A percentile compares a stretch with the other conserved stretches of the same genome.
These are phyloP conservation scores for Thermothielavioides terrestris DNA, from an alignment of 495 filamentous ascomycete genomes.

Conservation along the genomic window DNA sequence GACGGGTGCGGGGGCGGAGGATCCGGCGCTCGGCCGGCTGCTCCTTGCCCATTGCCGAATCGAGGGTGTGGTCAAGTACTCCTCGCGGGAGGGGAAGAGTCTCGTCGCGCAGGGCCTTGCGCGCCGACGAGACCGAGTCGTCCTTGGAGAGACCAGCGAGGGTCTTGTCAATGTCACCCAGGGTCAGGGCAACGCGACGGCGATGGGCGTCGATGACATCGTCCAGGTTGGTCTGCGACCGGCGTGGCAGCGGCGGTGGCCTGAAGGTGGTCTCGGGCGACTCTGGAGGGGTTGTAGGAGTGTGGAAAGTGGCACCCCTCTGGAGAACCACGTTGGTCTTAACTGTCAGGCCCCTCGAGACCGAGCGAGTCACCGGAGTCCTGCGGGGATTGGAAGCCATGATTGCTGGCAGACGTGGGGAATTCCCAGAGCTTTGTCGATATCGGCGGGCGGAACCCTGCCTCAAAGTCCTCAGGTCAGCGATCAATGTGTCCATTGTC, in stretches of 20 bases:
- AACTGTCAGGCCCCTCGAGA: slow-evolving; percentile 35
- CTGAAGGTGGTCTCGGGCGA: slow-evolving; percentile 39
- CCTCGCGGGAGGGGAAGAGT: slow-evolving; percentile 44
- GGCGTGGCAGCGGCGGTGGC: slow-evolving; percentile 45
- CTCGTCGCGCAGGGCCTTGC: slow-evolving; percentile 36
- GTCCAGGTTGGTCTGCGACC: slow-evolving; percentile 55
- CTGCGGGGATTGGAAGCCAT: slow-evolving; percentile 47
- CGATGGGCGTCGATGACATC: slow-evolving; percentile 49
- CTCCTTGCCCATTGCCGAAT: slow-evolving; percentile 32
- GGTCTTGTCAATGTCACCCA: slow-evolving; percentile 42
- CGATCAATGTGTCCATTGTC: slow-evolving; percentile 19
- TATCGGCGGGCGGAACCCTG: slow-evolving; percentile 15
- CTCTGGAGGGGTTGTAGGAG: slow-evolving; percentile 37
- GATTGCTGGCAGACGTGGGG: slow-evolving; percentile 30
- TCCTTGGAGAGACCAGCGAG: slow-evolving; percentile 28
- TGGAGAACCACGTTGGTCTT: slow-evolving; percentile 47
- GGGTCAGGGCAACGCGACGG: slow-evolving; percentile 44
- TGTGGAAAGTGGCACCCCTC: slow-evolving; percentile 59
- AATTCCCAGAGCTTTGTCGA: slow-evolving; percentile 20
- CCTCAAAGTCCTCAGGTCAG: slow-evolving; percentile 19
- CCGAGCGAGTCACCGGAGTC: slow-evolving; percentile 40
- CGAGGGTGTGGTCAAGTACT: slow-evolving; percentile 41
- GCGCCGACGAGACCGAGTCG: slow-evolving; percentile 16
- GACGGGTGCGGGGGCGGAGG: slow-evolving; percentile 43
- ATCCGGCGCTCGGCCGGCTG: slow-evolving; percentile 34